Evolutionary conservation across 352 stramenopile genomes (phyloP), one percentile per base, ranked within the genome.

Genomic region (Pythium utonaiense): DNA sequence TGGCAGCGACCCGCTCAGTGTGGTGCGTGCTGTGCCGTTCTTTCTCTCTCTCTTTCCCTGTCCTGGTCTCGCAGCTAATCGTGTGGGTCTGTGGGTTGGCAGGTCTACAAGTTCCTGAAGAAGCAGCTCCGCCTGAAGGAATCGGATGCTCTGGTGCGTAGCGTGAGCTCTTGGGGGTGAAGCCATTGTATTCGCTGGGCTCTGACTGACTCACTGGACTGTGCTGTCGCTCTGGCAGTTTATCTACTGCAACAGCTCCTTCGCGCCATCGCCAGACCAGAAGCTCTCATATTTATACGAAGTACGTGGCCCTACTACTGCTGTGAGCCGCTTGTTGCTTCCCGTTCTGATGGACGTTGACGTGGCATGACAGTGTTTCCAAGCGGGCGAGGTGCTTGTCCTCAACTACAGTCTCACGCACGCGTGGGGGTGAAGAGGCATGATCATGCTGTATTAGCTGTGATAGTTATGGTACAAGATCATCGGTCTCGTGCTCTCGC

Each of bases 221-320:
- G 0, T 25, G n/a, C 28, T 8, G 8, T 36, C 31, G n/a, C 8
- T 24, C 6, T 0, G 66, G 38, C 59, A 94, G 85, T 91, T 94
- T 73, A 80, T 94, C 41, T 94, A 93, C 62, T 94, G 85, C 76
- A 94, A 94, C 62, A 91, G 80, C 64, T 89, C 85, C 30, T 94
- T 94, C 57, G 83, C 85, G 17, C 85, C 85, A n/a, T 89, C 80
- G 3, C 85, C 83, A 4, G 85, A 91, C 45, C 85, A 94, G 51
- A 82, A 80, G 52, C 70, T 94, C 33, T 88, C 70, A 42, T 81
- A 85, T 51, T 68, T 94, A 31, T 90, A 79, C 56, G 81, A 90
- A 74, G 84, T 94, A 54, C 38, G 21, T n/a, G 25, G 1, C 4
- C 10, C 1, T 36, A 16, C 12, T 13, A 0, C n/a, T n/a, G n/a